Conservation (phyloP, 2,329 filamentous ascomycete species). For the Berkeleyomyces rouxiae region DNA sequence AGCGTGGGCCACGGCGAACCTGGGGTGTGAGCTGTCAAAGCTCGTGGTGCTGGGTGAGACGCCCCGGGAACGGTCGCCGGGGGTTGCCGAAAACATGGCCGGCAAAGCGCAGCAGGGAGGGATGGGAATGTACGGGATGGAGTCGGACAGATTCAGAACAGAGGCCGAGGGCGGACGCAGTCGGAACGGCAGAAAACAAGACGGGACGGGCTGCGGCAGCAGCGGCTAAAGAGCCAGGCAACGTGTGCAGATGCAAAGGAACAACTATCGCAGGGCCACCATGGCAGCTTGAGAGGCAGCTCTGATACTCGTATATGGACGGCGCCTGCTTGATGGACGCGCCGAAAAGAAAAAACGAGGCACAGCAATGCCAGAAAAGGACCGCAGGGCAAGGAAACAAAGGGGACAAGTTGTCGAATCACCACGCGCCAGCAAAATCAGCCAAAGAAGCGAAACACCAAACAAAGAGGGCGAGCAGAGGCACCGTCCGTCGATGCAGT, state of each 20-base stretch:
- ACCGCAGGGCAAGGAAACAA: background rate
- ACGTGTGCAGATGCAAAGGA: background rate
- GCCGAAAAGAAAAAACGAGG: background rate
- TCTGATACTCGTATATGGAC: background rate
- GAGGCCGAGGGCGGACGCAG: background rate
- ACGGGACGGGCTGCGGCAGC: background rate
- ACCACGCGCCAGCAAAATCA: too few species aligned
- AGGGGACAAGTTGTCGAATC: background rate
- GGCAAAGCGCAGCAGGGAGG: too few species aligned
- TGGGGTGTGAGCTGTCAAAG: slow-evolving; percentile 7
- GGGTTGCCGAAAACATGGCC: slow-evolving; percentile 9
- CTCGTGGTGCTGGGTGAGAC: slow-evolving; percentile 10
- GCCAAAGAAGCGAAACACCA: too few species aligned
- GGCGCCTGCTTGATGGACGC: background rate
- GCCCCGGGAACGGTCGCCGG: slow-evolving; percentile 6
- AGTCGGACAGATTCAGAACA: background rate
- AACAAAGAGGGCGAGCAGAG: too few species aligned
- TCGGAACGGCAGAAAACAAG: background rate
- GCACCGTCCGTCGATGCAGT: too few species aligned
- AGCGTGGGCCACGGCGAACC: background rate
- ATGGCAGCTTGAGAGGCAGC: background rate
- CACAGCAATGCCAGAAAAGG: background rate
- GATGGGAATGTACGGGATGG: background rate
- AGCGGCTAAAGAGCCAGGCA: background rate
- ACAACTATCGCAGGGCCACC: slow-evolving; percentile 4